phyloP scores from a whole-genome alignment of 2,329 filamentous ascomycete species.

The Hypocreales sp. region DNA sequence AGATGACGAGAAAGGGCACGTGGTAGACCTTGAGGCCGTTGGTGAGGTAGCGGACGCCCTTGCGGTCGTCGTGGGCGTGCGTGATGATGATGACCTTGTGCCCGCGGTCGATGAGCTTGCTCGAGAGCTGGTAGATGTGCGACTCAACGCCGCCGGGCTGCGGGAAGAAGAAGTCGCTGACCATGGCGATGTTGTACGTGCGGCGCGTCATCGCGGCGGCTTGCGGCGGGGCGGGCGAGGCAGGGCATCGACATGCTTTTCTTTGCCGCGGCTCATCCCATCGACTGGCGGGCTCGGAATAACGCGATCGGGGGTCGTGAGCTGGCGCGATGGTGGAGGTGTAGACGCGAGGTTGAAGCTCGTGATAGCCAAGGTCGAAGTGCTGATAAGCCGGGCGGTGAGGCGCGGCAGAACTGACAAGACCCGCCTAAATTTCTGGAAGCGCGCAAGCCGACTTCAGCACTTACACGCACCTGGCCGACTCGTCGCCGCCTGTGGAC shows the following conservation, averaged over 20 bases:
- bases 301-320: too few species aligned
- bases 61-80: conserved; percentile 82
- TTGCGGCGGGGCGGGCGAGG: too few species aligned
- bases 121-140: conserved; percentile 95
- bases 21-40: conserved; percentile 98
- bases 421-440: conserved; percentile 19
- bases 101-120: conserved; percentile 90
- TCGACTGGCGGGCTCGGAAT: too few species aligned
- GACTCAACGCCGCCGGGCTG: conserved; percentile 94
- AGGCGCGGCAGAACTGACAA: conserved; percentile 21
- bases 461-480: too few species aligned
- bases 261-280: too few species aligned
- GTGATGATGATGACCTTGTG: conserved; percentile 98
- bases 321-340: conserved; percentile 1
- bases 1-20: conserved; percentile 90
- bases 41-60: conserved; percentile 85
- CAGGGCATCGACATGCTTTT: too few species aligned
- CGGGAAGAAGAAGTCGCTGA: conserved; percentile 98
- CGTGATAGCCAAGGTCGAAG: too few species aligned
- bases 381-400: conserved; percentile 20
- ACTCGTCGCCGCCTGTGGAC: too few species aligned
- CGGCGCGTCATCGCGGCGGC: conserved; percentile 32
- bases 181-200: conserved; percentile 68
- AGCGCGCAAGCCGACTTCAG: too few species aligned
- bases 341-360: not conserved